Base-by-base conservation (phyloP, 768 basidiomycete genomes). In the Leccinellum albellum region DNA sequence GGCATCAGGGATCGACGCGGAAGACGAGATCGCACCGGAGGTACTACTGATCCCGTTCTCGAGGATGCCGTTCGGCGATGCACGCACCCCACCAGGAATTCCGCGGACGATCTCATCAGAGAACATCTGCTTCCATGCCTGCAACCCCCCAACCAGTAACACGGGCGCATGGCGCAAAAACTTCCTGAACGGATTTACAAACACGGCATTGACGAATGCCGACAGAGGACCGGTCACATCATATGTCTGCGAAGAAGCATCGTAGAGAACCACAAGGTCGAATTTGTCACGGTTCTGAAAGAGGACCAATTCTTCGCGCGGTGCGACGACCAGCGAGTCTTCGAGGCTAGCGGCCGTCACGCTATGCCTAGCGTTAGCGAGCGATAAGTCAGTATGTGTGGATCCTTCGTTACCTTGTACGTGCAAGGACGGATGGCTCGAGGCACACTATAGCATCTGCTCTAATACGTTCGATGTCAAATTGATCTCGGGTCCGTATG, bases 231-330 rank as follows among this genome's bases (percentile, higher is more conserved):
- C 77, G 10, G 76, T 76, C 20, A 75, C 70, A 2, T 79, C 81
- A 51, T 84, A 79, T 17, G 76, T 70, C 53, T 81, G 77, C 47
- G 90, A 85, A 29, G 77, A 70, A 50, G 80, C 65, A 70, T 98
- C 95, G 70, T 94, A 94, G 4, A 98, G 75, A 15, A 87, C 90
- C 24, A 99, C 85, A 21, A 95, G 72, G 62, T 97, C 94, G 68
- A 91, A 96, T 63, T 89, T 87, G 65, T 94, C 84, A 40, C 96
- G 89, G 58, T 92, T 89, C 42, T 75, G 70, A 70, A 98, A 98
- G n/a, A 89, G 77, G 2, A 79, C 78, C 46, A 77, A 77, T 72
- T 98, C 95, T 37, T 79, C 68, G 35, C 79, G 76, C 2, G 95
- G 91, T 0, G 83, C 84, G 32, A 91, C 75, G 4, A 82, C 74